Percentiles rank a stretch among this genome's conserved stretches.
Conservation (phyloP, 768 basidiomycete species). For the Xerocomus spinulosus region DNA sequence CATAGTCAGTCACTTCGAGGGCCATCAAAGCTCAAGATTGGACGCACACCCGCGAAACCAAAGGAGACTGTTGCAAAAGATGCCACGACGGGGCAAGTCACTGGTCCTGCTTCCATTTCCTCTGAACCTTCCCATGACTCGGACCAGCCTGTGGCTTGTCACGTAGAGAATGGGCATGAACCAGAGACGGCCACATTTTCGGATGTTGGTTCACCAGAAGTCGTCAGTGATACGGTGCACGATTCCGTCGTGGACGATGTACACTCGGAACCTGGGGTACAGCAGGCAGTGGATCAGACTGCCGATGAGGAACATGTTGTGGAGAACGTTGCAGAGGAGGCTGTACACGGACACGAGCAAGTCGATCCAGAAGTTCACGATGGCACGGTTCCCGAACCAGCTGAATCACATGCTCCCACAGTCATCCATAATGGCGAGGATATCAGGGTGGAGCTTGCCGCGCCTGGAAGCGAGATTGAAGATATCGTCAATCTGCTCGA, state of each 20-base stretch:
- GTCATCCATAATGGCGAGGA: slow-evolving; percentile 10
- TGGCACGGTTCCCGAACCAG: slow-evolving; percentile 4
- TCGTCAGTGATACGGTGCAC: slow-evolving; percentile 5
- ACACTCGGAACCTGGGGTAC: slow-evolving; percentile 9
- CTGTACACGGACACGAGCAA: slow-evolving; percentile 5
- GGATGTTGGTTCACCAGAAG: slow-evolving; percentile 17
- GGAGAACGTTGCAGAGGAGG: slow-evolving; percentile 5
- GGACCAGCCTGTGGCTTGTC: slow-evolving; percentile 18
- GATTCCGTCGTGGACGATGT: slow-evolving; percentile 7
- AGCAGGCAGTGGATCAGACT: slow-evolving; percentile 1
- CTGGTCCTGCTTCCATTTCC: slow-evolving; percentile 21
- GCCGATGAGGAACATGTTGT: slow-evolving; percentile 8
- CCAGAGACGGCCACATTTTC: slow-evolving; percentile 11
- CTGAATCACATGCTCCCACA: slow-evolving; percentile 9
- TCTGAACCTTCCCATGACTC: slow-evolving; percentile 22
- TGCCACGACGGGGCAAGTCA: slow-evolving; percentile 13
- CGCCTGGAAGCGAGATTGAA: slow-evolving; percentile 45
- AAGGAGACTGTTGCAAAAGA: slow-evolving; percentile 13
- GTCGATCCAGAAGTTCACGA: slow-evolving; percentile 7
- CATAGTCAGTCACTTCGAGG: slow-evolving; percentile 27
- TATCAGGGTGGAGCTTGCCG: not conserved
- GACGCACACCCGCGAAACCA: slow-evolving; percentile 22
- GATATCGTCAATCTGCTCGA: slow-evolving; percentile 68
- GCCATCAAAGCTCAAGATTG: slow-evolving; percentile 26
- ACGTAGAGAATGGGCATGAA: slow-evolving; percentile 25